Evolutionary conservation across 2,329 filamentous ascomycete genomes (phyloP).

Genomic region (Nectriaceae sp.): DNA sequence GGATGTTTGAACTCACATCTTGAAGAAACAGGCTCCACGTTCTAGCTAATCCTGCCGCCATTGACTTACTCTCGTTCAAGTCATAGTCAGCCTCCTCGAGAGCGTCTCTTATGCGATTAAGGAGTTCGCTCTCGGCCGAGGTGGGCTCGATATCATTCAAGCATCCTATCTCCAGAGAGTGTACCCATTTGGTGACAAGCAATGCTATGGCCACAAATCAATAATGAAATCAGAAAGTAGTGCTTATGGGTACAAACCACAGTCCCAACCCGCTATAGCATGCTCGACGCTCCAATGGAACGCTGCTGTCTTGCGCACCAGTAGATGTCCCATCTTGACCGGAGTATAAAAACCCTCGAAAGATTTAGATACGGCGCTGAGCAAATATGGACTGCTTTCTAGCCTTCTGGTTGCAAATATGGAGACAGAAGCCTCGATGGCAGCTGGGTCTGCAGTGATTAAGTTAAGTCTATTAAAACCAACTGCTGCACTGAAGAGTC

Average conservation of each 20-base stretch:
- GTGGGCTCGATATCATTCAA: neutral
- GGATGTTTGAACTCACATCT: constrained; percentile 6
- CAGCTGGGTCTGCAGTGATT: neutral
- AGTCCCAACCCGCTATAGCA: constrained; percentile 15
- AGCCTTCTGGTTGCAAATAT: constrained; percentile 5
- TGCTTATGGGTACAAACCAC: constrained; percentile 6
- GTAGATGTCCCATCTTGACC: constrained; percentile 12
- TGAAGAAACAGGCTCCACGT: constrained; percentile 11
- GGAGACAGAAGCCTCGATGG: constrained; percentile 2
- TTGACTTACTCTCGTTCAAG: constrained; percentile 4
- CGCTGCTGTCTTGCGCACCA: constrained; percentile 17
- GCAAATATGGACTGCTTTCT: constrained; percentile 2
- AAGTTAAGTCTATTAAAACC: neutral
- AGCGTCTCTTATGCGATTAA: constrained; percentile 1
- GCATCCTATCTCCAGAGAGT: constrained; percentile 9
- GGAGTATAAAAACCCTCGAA: constrained; percentile 10
- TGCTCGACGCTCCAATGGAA: constrained; percentile 17
- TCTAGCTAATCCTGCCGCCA: constrained; percentile 11
- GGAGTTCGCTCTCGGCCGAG: constrained; percentile 2
- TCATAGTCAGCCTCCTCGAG: constrained; percentile 15
- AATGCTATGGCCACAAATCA: constrained; percentile 4
- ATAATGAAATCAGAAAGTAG: neutral
- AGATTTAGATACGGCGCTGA: constrained; percentile 5
- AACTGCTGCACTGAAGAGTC: constrained; percentile 3
- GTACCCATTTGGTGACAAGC: constrained; percentile 14